A percentile compares a stretch with the other conserved stretches of the same genome.
Evolutionary conservation across 1,284 basidiomycete species (phyloP).

Genomic region (Moesziomyces antarcticus): DNA sequence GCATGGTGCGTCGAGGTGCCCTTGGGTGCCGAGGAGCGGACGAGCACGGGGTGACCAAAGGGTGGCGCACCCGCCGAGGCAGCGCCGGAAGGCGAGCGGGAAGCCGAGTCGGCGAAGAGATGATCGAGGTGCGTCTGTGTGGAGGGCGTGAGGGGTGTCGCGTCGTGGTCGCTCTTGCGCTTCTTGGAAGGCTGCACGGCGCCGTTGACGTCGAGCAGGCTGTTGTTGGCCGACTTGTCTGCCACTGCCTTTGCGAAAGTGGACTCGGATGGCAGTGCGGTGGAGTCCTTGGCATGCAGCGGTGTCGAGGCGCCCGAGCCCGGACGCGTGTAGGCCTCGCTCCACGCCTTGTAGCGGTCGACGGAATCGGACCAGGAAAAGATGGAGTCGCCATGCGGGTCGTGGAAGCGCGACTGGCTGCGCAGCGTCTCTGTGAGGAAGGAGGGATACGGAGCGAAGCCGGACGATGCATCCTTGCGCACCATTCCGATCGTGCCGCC

Average conservation of each 20-base stretch:
- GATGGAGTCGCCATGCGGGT: conserved; percentile 71
- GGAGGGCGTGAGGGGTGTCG: conserved; percentile 11
- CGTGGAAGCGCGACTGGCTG: conserved; percentile 84
- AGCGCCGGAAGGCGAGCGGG: conserved; percentile 16
- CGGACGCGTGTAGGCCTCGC: conserved; percentile 54
- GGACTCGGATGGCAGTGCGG: conserved; percentile 3
- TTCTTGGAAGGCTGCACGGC: conserved; percentile 16
- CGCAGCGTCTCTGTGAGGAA: conserved; percentile 81
- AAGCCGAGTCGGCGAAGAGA: conserved; percentile 27
- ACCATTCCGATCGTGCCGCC: conserved; percentile 78
- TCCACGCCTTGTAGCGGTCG: conserved; percentile 62
- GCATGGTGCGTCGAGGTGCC: conserved; percentile 56
- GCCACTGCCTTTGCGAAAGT: conserved; percentile 21
- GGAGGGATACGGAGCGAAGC: conserved; percentile 87
- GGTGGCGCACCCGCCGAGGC: conserved; percentile 24
- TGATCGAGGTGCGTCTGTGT: conserved; percentile 35
- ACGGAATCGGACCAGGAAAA: conserved; percentile 62
- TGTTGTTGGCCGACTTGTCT: conserved; percentile 5
- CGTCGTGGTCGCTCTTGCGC: conserved; percentile 21
- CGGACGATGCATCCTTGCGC: conserved; percentile 70
- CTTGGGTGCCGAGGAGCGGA: conserved; percentile 49
- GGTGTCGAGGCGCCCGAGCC: conserved; percentile 49
- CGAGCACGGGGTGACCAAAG: conserved; percentile 46
- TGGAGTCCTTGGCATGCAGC: conserved; percentile 5
- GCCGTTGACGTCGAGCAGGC: conserved; percentile 13